Conservation (phyloP, 306 rosid species). For the Sophora flavescens region DNA sequence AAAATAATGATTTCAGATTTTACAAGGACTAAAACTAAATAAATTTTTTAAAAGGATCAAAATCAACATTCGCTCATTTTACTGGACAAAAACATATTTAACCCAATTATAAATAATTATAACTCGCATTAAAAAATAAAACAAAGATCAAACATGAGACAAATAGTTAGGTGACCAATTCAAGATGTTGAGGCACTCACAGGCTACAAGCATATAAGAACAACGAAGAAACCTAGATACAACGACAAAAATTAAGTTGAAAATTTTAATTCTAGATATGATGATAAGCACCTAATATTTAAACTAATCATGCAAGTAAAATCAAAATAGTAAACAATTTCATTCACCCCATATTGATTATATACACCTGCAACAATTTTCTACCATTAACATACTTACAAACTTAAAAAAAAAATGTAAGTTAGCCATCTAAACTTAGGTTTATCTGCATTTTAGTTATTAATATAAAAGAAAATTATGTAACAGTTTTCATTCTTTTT, state of each 20-base stretch:
- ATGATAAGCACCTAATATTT: background rate
- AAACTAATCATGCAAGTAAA: background rate
- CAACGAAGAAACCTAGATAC: background rate
- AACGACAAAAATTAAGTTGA: background rate
- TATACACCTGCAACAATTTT: background rate
- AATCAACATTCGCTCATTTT: too few relatives aligned
- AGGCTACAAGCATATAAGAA: slow-evolving; percentile 5
- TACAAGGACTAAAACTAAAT: too few relatives aligned
- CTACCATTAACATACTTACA: background rate
- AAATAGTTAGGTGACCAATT: slow-evolving; percentile 33
- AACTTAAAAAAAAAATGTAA: too few relatives aligned
- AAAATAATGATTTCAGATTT: too few relatives aligned
- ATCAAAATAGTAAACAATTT: background rate
- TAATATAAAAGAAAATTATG: too few relatives aligned
- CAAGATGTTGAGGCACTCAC: slow-evolving; percentile 29
- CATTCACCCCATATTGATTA: background rate
- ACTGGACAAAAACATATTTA: too few relatives aligned
- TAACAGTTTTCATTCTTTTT: too few relatives aligned
- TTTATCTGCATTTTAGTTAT: too few relatives aligned
- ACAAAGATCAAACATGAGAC: slow-evolving; percentile 39
- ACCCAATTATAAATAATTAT: background rate
- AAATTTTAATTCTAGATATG: background rate
- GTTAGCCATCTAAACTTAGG: too few relatives aligned
- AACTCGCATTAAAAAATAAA: slow-evolving; percentile 24
- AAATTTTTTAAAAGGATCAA: too few relatives aligned